Evolutionary conservation across 2,329 filamentous ascomycete genomes (phyloP), one percentile per base, ranked within the genome.

Genomic region (Pseudogymnoascus sp.): DNA sequence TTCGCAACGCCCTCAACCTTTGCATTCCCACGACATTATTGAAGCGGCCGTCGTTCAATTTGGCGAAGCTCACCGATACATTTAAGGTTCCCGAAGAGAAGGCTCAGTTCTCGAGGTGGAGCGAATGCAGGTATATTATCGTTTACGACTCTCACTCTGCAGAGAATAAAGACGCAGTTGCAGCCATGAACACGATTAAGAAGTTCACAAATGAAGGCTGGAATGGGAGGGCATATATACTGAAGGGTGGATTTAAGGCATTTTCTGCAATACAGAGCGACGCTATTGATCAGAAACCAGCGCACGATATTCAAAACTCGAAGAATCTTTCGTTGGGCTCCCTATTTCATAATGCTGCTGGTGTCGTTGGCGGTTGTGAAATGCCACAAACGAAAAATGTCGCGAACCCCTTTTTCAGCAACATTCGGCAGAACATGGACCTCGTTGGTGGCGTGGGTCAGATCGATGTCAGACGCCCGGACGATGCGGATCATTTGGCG

Each of bases 401-500:
- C 0, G 82, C 86, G 0, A 96, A 96, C 70, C 93, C 93, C 0
- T 98, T 99, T 78, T 98, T 98, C 74, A 87, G 87, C 65, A 98
- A 97, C 67, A 98, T 99, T 69, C 87, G 95, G 46, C 95, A 98
- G 74, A 96, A 98, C 67, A 93, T 96, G 85, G 95, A 98, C 72
- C 80, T 99, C 16, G 89, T 96, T 33, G 92, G 91, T 68, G 95
- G 95, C 19, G 93, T 98, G 10, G 95, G 95, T 0, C 93, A 96
- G 70, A 86, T 87, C 70, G 82, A 86, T 46, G 71, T 89, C 63
- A 85, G 84, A 69, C 75, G 83, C 53, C 87, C 87, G 2, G 71
- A 75, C n/a, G 71, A 75, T 16, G 75, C 87, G 68, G 80, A 78
- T 1, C 74, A 77, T 19, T 73, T 75, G 5, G 75, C 76, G 3